Conservation (phyloP, 371 early-diverging fungal species). For the Synchytrium microbalum region DNA sequence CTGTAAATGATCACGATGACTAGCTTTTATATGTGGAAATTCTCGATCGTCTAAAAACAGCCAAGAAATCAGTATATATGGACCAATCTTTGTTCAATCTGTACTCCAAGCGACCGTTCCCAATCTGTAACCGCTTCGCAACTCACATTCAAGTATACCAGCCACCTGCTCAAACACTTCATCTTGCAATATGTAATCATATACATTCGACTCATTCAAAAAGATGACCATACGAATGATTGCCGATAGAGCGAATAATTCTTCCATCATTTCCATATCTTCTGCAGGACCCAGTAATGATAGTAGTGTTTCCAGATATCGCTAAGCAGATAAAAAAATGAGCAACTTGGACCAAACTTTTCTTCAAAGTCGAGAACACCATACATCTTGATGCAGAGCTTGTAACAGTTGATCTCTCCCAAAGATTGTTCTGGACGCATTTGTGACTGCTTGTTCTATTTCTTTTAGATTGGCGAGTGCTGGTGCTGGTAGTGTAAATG, state of each 20-base stretch:
- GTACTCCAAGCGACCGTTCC: neutral
- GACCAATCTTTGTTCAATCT: neutral
- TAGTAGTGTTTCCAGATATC: slow-evolving; percentile 62
- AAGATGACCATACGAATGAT: slow-evolving; percentile 64
- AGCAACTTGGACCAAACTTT: neutral
- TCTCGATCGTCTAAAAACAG: slow-evolving; percentile 54
- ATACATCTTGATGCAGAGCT: slow-evolving; percentile 23
- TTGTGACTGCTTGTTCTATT: slow-evolving; percentile 44
- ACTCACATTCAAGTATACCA: slow-evolving; percentile 78
- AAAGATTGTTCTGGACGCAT: slow-evolving; percentile 24
- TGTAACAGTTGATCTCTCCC: slow-evolving; percentile 21
- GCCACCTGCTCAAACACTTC: slow-evolving; percentile 56
- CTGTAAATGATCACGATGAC: slow-evolving; percentile 58
- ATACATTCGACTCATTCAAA: slow-evolving; percentile 56
- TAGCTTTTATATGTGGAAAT: slow-evolving; percentile 54
- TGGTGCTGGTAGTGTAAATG: slow-evolving; percentile 49
- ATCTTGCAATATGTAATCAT: slow-evolving; percentile 65
- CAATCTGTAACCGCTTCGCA: too few relatives aligned
- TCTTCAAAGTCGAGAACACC: neutral
- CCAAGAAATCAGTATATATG: too few relatives aligned
- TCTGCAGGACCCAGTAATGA: slow-evolving; percentile 70
- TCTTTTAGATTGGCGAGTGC: slow-evolving; percentile 54
- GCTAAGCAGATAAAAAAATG: slow-evolving; percentile 27
- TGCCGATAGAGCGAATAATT: slow-evolving; percentile 58
- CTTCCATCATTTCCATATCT: slow-evolving; percentile 68